Percentiles rank a stretch among this genome's conserved stretches.
phyloP scores from a whole-genome alignment of 352 stramenopile species.

The Albugo candida region DNA sequence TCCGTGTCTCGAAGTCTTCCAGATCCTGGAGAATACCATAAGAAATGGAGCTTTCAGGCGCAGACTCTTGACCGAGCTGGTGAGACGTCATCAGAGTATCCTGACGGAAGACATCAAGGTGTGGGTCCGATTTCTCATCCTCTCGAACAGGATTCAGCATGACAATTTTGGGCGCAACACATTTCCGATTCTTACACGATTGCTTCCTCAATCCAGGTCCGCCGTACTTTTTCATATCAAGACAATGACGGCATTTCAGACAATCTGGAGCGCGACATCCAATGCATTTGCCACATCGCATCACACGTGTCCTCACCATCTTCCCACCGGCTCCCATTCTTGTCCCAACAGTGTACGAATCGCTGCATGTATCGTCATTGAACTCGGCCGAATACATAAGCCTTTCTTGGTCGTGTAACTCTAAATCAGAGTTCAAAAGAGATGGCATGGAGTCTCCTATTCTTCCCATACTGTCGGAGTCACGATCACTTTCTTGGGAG shows the following conservation, averaged over 20 bases:
- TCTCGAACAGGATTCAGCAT: slow-evolving; percentile 40
- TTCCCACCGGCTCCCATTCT: slow-evolving; percentile 8
- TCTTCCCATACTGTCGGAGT: no score
- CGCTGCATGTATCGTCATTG: slow-evolving; percentile 1
- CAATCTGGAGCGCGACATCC: slow-evolving; percentile 53
- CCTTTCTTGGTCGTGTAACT: neutral
- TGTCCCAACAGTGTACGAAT: slow-evolving; percentile 12
- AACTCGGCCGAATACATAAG: neutral
- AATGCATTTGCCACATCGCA: slow-evolving; percentile 53
- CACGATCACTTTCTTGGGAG: neutral
- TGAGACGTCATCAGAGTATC: no score
- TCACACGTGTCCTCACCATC: slow-evolving; percentile 29
- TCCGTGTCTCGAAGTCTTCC: no score
- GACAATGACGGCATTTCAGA: slow-evolving; percentile 53
- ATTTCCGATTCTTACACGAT: slow-evolving; percentile 64
- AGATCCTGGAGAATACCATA: no score
- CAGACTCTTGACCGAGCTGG: no score
- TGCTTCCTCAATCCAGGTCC: slow-evolving; percentile 59
- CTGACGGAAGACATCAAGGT: no score
- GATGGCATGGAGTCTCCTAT: neutral
- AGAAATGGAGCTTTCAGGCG: no score
- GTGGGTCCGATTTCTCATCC: slow-evolving; percentile 6
- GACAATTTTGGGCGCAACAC: slow-evolving; percentile 44
- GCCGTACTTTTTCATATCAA: slow-evolving; percentile 76
- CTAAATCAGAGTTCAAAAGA: neutral